A percentile compares a stretch with the other conserved stretches of the same genome.
Conservation (phyloP, 164 flowering plant species). For the Houttuynia cordata region DNA sequence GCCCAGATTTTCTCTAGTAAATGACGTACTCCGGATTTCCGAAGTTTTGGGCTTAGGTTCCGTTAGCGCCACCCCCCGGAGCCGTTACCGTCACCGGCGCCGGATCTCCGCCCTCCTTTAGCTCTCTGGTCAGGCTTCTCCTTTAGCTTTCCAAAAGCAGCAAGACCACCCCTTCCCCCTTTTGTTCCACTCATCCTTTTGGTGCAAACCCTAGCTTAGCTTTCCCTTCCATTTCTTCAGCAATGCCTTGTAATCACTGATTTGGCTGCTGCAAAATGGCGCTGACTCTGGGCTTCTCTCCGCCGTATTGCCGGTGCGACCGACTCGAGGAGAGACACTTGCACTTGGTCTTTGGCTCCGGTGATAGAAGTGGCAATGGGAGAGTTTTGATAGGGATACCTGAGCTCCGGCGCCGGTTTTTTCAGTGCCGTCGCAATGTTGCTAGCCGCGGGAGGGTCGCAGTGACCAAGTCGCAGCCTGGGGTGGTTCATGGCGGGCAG, state of each 20-base stretch:
- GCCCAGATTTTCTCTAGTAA: no score
- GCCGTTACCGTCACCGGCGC: neutral
- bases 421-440: constrained; percentile 7
- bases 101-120: neutral
- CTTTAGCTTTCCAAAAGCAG: neutral
- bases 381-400: neutral
- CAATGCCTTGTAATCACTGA: neutral
- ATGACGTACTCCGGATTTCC: no score
- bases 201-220: neutral
- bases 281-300: neutral
- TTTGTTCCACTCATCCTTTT: neutral
- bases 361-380: neutral
- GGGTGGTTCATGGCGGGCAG: constrained; percentile 11
- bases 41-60: neutral
- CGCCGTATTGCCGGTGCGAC: neutral
- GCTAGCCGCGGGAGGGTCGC: constrained; percentile 13
- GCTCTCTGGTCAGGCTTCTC: neutral
- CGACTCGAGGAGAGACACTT: neutral
- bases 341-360: neutral
- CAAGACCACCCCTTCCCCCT: neutral
- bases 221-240: neutral
- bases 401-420: neutral
- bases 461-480: constrained; percentile 8
- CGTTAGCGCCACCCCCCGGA: neutral
- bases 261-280: neutral